Conservation (phyloP, 2,329 filamentous ascomycete genomes). For the Penicillium sp. region DNA sequence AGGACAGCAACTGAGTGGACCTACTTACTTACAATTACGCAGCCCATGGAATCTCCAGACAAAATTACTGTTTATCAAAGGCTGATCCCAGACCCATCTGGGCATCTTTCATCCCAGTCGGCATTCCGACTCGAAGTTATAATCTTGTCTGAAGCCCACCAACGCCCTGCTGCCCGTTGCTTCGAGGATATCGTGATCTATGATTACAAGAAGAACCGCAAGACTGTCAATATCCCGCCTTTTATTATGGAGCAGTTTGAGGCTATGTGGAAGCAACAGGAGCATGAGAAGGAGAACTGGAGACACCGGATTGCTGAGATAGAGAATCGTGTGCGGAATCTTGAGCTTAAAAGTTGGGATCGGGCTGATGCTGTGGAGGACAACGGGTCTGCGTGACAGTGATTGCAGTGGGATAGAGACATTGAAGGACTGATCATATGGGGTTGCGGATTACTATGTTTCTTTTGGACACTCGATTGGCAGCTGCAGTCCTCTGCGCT, state of each 20-base stretch:
- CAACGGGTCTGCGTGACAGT: slow-evolving; percentile 47
- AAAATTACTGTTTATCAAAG: slow-evolving; percentile 80
- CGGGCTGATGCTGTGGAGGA: slow-evolving; percentile 69
- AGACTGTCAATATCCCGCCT: slow-evolving; percentile 51
- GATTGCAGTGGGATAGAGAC: background rate
- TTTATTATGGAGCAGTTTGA: slow-evolving; percentile 63
- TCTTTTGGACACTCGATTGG: background rate
- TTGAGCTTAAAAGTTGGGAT: slow-evolving; percentile 77
- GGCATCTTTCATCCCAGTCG: slow-evolving; percentile 28
- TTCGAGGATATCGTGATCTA: slow-evolving; percentile 78
- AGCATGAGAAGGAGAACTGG: slow-evolving; percentile 55
- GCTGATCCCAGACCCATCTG: slow-evolving; percentile 55
- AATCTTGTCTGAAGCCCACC: slow-evolving; percentile 72
- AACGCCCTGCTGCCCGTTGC: slow-evolving; percentile 69
- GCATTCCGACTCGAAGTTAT: slow-evolving; percentile 53
- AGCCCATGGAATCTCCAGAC: slow-evolving; percentile 84
- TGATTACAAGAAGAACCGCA: slow-evolving; percentile 62
- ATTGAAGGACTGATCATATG: background rate
- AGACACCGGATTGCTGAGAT: slow-evolving; percentile 56
- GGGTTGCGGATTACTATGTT: background rate
- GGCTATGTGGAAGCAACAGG: slow-evolving; percentile 60
- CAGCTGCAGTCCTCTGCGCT: background rate
- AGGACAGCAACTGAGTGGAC: background rate
- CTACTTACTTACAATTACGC: background rate
- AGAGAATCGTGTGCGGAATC: slow-evolving; percentile 53